Evolutionary conservation across 768 basidiomycete genomes (phyloP).

Genomic region (Clavaria fumosa): DNA sequence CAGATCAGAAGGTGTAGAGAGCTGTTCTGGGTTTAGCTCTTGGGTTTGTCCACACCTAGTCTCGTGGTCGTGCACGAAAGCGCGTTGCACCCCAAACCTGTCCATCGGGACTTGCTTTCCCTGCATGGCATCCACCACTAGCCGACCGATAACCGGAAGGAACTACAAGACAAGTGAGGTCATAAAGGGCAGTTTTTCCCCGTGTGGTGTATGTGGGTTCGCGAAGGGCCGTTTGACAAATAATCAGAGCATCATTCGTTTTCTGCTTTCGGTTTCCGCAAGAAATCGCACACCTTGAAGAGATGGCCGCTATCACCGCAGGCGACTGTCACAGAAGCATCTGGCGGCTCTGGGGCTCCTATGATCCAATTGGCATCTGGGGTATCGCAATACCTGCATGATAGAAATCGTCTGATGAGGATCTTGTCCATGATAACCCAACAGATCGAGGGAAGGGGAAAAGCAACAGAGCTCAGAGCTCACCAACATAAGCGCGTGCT

Average conservation of each 20-base stretch:
- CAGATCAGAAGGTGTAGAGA: no score
- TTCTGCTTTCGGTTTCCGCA: no score
- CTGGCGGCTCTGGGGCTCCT: conserved; percentile 44
- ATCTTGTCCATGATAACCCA: no score
- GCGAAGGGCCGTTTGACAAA: no score
- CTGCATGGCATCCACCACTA: conserved; percentile 63
- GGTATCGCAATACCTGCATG: conserved; percentile 74
- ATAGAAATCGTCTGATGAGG: no score
- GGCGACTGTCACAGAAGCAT: conserved; percentile 55
- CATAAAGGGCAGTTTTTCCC: no score
- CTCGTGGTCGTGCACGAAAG: conserved; percentile 32
- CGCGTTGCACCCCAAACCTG: conserved; percentile 48
- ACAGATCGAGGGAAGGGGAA: no score
- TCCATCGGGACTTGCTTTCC: conserved; percentile 37
- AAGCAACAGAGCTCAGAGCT: conserved; percentile 14
- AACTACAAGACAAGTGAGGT: conserved; percentile 38
- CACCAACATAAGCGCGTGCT: conserved; percentile 83
- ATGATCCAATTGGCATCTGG: conserved; percentile 84
- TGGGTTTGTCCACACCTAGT: no score
- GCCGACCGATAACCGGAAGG: conserved; percentile 65
- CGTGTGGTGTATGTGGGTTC: no score
- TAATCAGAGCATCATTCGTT: no score
- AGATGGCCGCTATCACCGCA: conserved; percentile 84
- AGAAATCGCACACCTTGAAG: conserved; percentile 60
- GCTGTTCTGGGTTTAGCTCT: no score